Evolutionary conservation across 176 grass and related monocot genomes (phyloP).

Genomic region (Triticum urartu): DNA sequence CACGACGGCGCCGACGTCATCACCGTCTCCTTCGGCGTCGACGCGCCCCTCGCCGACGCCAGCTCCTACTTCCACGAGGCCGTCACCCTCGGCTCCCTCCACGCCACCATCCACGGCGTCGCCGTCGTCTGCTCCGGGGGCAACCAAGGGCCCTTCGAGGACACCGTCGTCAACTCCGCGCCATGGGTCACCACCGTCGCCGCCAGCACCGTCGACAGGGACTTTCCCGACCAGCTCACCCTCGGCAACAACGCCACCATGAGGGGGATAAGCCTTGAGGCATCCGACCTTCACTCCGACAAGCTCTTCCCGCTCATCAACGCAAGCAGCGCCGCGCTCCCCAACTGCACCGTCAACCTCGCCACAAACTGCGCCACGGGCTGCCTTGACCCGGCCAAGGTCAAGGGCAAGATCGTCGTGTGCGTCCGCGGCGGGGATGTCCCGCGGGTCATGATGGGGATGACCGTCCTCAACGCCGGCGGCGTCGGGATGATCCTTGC

Average conservation of each 20-base stretch:
- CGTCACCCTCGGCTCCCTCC: conserved; percentile 66
- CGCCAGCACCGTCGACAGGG: conserved; percentile 74
- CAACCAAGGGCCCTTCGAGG: conserved; percentile 45
- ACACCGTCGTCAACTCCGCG: conserved; percentile 48
- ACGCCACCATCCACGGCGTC: conserved; percentile 48
- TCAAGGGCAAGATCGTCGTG: conserved; percentile 63
- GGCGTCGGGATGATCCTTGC: conserved; percentile 69
- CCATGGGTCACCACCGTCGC: conserved; percentile 85
- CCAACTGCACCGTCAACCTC: background rate
- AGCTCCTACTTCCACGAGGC: conserved; percentile 26
- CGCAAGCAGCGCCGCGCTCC: conserved; percentile 6
- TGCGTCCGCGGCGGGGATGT: conserved; percentile 27
- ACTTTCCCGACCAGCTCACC: conserved; percentile 55
- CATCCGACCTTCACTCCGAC: background rate
- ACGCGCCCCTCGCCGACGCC: background rate
- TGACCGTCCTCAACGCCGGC: conserved; percentile 39
- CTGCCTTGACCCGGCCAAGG: conserved; percentile 50
- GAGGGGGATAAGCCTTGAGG: conserved; percentile 46
- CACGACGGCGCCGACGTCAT: conserved; percentile 71
- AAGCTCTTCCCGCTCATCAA: conserved; percentile 37
- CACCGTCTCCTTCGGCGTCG: conserved; percentile 63
- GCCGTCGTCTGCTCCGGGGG: conserved; percentile 73
- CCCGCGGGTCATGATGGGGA: conserved; percentile 28
- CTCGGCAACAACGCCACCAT: conserved; percentile 44
- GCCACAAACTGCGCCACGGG: conserved; percentile 22